Evolutionary conservation across 768 basidiomycete species (phyloP).

Genomic region (Collybia nuda): DNA sequence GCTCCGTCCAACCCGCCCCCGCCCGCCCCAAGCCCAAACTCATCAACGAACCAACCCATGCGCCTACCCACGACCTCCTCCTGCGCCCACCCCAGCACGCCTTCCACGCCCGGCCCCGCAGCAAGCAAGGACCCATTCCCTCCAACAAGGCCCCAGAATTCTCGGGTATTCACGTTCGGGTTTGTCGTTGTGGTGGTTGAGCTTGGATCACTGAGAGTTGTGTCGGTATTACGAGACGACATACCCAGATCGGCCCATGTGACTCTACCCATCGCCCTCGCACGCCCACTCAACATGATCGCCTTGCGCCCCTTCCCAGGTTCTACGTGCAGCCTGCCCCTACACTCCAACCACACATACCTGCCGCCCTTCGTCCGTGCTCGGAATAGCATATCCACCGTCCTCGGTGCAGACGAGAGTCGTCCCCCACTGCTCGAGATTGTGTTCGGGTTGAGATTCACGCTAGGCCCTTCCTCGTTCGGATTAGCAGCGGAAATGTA

Average conservation of each 20-base stretch:
- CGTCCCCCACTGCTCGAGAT: conserved; percentile 8
- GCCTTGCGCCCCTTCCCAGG: conserved; percentile 94
- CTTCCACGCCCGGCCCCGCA: conserved; percentile 2
- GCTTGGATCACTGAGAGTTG: too few relatives aligned
- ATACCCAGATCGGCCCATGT: conserved; percentile 57
- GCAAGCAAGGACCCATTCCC: not conserved
- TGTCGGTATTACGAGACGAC: too few relatives aligned
- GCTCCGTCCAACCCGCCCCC: not conserved
- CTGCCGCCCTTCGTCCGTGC: conserved; percentile 61
- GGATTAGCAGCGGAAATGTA: conserved; percentile 13
- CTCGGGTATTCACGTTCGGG: too few relatives aligned
- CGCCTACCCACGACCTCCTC: conserved; percentile 53
- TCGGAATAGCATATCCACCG: conserved; percentile 85
- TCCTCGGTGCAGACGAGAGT: conserved; percentile 34
- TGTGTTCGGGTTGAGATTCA: not conserved
- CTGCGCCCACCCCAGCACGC: conserved; percentile 65
- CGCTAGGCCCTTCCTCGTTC: too few relatives aligned
- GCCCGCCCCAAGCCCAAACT: not conserved
- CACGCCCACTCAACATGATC: conserved; percentile 85
- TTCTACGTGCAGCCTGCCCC: conserved; percentile 89
- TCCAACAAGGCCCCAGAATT: too few relatives aligned
- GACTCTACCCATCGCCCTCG: conserved; percentile 62
- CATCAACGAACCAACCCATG: conserved; percentile 35
- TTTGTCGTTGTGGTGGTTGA: too few relatives aligned
- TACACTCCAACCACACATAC: conserved; percentile 89